Conservation (phyloP, 2,329 filamentous ascomycete species). For the Chaetothyriales sp. region DNA sequence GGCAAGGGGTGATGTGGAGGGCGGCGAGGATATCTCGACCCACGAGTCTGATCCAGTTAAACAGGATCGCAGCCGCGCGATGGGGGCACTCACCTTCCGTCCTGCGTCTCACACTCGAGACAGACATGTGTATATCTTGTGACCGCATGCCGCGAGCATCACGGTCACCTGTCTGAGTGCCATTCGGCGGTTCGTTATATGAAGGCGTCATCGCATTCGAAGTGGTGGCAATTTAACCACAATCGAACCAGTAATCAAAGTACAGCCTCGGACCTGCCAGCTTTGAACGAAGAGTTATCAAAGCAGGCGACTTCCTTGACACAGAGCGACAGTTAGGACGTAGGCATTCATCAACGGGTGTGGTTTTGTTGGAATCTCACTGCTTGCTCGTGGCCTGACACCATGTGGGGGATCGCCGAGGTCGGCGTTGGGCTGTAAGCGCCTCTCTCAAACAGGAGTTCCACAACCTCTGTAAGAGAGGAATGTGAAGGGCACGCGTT, state of each 20-base stretch:
- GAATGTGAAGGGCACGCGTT: background rate
- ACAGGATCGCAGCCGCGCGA: constrained; percentile 21
- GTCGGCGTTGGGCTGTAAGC: background rate
- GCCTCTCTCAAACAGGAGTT: background rate
- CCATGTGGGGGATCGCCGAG: background rate
- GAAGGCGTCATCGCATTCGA: background rate
- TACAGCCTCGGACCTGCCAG: background rate
- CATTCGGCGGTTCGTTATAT: background rate
- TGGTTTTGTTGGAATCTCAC: background rate
- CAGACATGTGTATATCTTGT: background rate
- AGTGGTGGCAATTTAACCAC: background rate
- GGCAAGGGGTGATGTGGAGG: constrained; percentile 83
- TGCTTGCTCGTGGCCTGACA: background rate
- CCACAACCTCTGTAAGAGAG: background rate
- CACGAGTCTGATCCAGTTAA: constrained; percentile 61
- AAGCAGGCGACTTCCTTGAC: background rate
- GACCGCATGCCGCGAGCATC: background rate
- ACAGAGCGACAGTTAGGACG: background rate
- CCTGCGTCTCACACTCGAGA: constrained; percentile 10
- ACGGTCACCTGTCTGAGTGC: background rate
- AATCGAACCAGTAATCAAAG: background rate
- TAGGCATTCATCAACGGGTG: background rate
- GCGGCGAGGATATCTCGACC: constrained; percentile 85
- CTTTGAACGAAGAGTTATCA: background rate
- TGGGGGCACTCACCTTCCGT: constrained; percentile 14